Conservation (phyloP, 2,329 filamentous ascomycete species). For the Aspergillus piperis region DNA sequence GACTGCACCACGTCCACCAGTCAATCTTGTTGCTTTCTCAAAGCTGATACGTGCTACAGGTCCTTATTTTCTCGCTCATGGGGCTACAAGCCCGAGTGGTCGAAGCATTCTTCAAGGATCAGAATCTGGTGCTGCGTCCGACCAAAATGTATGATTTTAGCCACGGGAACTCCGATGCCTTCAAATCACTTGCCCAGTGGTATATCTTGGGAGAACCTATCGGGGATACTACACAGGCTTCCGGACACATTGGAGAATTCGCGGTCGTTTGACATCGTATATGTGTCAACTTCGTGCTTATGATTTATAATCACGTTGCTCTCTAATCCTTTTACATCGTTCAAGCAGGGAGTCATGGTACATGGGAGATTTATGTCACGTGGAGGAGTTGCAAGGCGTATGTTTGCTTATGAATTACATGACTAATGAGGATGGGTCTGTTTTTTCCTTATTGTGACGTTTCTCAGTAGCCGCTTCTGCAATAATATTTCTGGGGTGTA, state of each 20-base stretch:
- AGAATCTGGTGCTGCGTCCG: conserved; percentile 12
- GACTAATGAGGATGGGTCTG: too few relatives aligned
- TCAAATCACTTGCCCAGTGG: conserved; percentile 13
- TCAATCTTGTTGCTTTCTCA: too few relatives aligned
- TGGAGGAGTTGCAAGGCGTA: too few relatives aligned
- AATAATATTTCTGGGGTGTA: too few relatives aligned
- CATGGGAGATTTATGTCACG: too few relatives aligned
- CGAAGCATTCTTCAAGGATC: conserved; percentile 18
- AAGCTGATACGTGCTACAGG: too few relatives aligned
- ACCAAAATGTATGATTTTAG: conserved; percentile 21
- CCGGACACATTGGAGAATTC: too few relatives aligned
- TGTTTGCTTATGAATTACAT: too few relatives aligned
- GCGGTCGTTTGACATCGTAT: too few relatives aligned
- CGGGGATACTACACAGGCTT: not conserved
- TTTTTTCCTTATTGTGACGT: too few relatives aligned
- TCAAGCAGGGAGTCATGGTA: not conserved
- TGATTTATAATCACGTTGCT: not conserved
- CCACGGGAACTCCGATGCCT: conserved; percentile 1
- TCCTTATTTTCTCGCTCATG: conserved; percentile 22
- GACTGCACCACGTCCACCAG: too few relatives aligned
- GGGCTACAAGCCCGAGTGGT: conserved; percentile 17
- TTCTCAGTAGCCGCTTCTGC: too few relatives aligned
- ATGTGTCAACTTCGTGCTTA: not conserved
- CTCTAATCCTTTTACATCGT: not conserved
- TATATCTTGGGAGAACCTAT: not conserved